phyloP scores from a whole-genome alignment of 179 eudicot genomes.

The Beta corolliflora region DNA sequence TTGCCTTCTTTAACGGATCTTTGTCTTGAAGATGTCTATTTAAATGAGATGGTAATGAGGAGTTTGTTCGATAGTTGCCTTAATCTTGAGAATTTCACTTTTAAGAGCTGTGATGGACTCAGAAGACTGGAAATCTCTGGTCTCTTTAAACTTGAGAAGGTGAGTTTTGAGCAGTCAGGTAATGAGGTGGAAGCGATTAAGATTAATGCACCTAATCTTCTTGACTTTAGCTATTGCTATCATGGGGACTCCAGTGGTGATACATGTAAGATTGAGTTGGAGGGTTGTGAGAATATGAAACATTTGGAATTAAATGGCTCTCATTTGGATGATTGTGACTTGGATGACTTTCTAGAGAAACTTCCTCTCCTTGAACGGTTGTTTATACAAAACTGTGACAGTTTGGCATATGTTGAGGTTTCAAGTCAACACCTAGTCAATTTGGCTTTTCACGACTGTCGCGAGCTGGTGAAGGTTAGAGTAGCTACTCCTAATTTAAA shows the following conservation, averaged over 20 bases:
- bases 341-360: not conserved
- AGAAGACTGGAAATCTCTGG: not conserved
- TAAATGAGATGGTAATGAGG: not conserved
- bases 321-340: not conserved
- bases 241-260: not conserved
- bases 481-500: conserved; percentile 20
- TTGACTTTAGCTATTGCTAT: not conserved
- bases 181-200: not conserved
- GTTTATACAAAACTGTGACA: not conserved
- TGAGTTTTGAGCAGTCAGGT: not conserved
- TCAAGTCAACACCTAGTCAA: not conserved
- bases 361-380: conserved; percentile 4
- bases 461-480: not conserved
- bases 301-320: not conserved
- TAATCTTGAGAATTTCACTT: conserved; percentile 1
- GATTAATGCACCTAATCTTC: conserved; percentile 5
- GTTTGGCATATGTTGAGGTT: not conserved
- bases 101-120: conserved; percentile 1
- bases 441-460: not conserved
- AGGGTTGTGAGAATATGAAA: conserved; percentile 12
- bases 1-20: conserved; percentile 12
- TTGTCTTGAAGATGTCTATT: not conserved
- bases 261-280: not conserved
- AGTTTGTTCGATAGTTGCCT: conserved; percentile 14
- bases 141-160: conserved; percentile 17